Evolutionary conservation across 495 filamentous ascomycete species (phyloP), one percentile per base, ranked within the genome.

Genomic region (Aspergillus cristatus): DNA sequence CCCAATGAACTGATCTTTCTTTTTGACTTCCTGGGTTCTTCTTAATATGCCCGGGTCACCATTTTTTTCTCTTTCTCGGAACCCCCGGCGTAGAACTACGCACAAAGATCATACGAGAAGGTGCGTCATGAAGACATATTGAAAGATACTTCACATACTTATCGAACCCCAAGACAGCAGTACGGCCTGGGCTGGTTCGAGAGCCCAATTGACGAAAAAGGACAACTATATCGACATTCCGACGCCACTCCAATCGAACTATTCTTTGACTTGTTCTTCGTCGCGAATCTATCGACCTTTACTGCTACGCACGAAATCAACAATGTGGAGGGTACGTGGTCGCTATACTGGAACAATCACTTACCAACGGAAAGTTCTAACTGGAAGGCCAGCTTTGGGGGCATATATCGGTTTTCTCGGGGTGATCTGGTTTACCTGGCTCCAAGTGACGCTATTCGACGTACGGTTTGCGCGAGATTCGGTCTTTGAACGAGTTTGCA

Each of bases 361-460:
- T 28, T 35, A 18, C 18, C 12, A 11, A 38, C 3, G 6, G 1
- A 12, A 14, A 31, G n/a, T 1, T 39, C 38, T 45, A 34, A 48
- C 42, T 35, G 4, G 11, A 1, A 18, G 35, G 14, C 13, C 31
- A 68, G 62, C 61, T 18, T 45, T 74, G 18, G 53, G 55, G 7
- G 54, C 68, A 18, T 82, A 79, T 42, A 64, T 80, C 33, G 76
- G 75, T 28, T 82, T 82, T 48, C 77, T 82, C 37, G 65, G 67
- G 25, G 65, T 84, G 31, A 67, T 86, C 10, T 86, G 81, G 81
- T 76, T 78, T 37, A 82, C 79, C 25, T 86, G 81, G 81, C 62
- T 79, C 18, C 76, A 82, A 54, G 74, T 78, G 18, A 74, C 72
- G 10, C 65, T 84, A 14, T 76, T 75, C 54, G 81, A 86, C 47